Base-by-base conservation (phyloP, 1,284 basidiomycete species). In the Spongiforma sp. region DNA sequence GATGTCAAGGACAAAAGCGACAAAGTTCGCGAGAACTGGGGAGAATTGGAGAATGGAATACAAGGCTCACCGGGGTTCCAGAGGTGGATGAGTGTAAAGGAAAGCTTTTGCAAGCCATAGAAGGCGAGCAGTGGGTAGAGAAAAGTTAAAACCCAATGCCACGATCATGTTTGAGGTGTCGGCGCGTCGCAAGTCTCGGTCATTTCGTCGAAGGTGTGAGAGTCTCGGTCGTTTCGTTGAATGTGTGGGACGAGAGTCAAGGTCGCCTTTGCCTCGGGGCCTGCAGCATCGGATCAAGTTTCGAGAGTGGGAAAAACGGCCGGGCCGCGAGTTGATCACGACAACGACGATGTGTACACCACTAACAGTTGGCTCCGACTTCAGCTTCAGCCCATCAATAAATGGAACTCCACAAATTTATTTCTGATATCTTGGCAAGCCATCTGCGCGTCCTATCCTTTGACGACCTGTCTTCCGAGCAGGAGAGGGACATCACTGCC, bases 381-480 rank as follows among this genome's bases (percentile, higher is more conserved):
- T 54, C 19, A 32, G 30, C 21, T 3, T 32, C 32, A 30, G 52
- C 28, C 12, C 32, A 15, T 33, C 9, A 41, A 48, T 50, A 15
- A 26, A 71, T 75, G 71, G 71, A 75, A 0, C 2, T 50, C 32
- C 65, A 61, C 32, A 69, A 64, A 37, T 17, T 71, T 34, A 61
- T 74, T n/a, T 61, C 63, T 10, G 70, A 73, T 34, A n/a, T 73
- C 39, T 46, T 75, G 62, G 26, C 56, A 12, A 76, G 76, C 26
- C 66, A 60, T 26, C 67, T 69, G 19, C 63, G 69, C 17, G 74
- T 81, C 58, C 64, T 84, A 41, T 78, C 81, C 11, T 79, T 81
- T 58, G 71, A 74, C 26, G 78, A 81, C 24, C 72, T 75, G 12
- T 79, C 80, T 59, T 78, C 83, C 66, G 84, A 83, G 64, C 61